These are phyloP conservation scores for Ceratobasidium sp. DNA, from an alignment of 1,284 basidiomycete species.

Conservation along the genomic window DNA sequence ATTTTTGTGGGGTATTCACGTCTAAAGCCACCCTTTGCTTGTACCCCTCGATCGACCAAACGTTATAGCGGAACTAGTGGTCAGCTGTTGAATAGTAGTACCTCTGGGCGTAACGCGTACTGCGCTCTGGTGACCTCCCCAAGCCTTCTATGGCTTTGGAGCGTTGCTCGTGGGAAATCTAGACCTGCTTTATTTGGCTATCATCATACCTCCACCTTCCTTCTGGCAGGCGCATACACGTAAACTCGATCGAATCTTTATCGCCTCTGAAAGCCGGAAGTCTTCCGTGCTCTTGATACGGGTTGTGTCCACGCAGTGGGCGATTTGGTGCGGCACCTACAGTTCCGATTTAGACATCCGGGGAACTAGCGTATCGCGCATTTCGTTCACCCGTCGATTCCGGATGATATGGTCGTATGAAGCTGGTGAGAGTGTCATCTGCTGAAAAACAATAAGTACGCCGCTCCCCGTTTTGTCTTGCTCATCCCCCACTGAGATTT, in stretches of 20 bases:
- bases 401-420: not conserved
- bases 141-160: not conserved
- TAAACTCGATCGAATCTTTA: constrained; percentile 27
- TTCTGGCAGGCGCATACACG: constrained; percentile 4
- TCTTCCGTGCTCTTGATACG: constrained; percentile 2
- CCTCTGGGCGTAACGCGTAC: not conserved
- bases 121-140: constrained; percentile 7
- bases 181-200: constrained; percentile 14
- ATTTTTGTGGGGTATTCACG: not conserved
- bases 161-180: constrained; percentile 4
- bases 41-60: not conserved
- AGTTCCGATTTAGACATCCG: not conserved
- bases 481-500: not conserved
- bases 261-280: constrained; percentile 21
- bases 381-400: not conserved
- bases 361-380: not conserved
- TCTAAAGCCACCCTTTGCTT: not conserved
- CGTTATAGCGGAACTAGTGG: not conserved
- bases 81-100: not conserved
- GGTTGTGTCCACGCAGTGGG: not conserved
- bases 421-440: not conserved
- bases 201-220: constrained; percentile 26
- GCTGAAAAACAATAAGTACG: not conserved
- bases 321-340: not conserved
- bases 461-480: not conserved